Evolutionary conservation across 495 filamentous ascomycete species (phyloP).

Genomic region (Penicillium egyptiacum): DNA sequence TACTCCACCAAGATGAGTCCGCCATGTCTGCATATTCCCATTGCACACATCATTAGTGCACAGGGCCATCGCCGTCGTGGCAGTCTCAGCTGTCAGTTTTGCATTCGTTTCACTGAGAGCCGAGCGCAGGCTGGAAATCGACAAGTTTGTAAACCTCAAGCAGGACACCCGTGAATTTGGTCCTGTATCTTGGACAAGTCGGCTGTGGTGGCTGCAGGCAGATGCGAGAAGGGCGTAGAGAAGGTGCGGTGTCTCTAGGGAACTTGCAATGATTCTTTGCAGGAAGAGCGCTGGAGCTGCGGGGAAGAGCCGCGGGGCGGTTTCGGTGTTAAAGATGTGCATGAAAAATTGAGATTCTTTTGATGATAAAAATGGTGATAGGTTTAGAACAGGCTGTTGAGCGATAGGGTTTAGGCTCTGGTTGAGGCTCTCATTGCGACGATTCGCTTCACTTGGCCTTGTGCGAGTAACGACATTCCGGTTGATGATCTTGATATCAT

Average conservation of each 20-base stretch:
- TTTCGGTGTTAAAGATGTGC: slow-evolving; percentile 31
- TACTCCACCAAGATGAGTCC: slow-evolving; percentile 31
- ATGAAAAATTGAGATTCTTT: slow-evolving; percentile 30
- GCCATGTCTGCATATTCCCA: slow-evolving; percentile 33
- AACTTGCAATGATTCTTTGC: slow-evolving; percentile 24
- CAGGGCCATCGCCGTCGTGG: slow-evolving; percentile 34
- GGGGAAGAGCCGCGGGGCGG: slow-evolving; percentile 31
- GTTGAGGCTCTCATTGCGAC: neutral
- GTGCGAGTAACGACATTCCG: neutral
- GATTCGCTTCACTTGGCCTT: neutral
- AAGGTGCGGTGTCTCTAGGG: slow-evolving; percentile 32
- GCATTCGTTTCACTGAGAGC: slow-evolving; percentile 16
- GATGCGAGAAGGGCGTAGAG: slow-evolving; percentile 32
- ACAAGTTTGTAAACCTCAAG: slow-evolving; percentile 34
- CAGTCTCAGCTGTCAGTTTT: slow-evolving; percentile 24
- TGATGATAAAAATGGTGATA: slow-evolving; percentile 25
- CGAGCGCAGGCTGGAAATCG: slow-evolving; percentile 29
- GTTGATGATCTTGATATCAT: slow-evolving; percentile 25
- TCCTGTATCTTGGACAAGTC: slow-evolving; percentile 22
- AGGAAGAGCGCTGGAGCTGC: slow-evolving; percentile 28
- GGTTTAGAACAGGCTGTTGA: slow-evolving; percentile 20
- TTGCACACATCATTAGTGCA: slow-evolving; percentile 43
- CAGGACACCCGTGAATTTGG: slow-evolving; percentile 15
- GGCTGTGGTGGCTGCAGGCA: slow-evolving; percentile 33
- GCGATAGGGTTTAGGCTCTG: neutral